Evolutionary conservation across 345 rosid genomes (phyloP).

Genomic region (Cardamine chenopodiifolia): DNA sequence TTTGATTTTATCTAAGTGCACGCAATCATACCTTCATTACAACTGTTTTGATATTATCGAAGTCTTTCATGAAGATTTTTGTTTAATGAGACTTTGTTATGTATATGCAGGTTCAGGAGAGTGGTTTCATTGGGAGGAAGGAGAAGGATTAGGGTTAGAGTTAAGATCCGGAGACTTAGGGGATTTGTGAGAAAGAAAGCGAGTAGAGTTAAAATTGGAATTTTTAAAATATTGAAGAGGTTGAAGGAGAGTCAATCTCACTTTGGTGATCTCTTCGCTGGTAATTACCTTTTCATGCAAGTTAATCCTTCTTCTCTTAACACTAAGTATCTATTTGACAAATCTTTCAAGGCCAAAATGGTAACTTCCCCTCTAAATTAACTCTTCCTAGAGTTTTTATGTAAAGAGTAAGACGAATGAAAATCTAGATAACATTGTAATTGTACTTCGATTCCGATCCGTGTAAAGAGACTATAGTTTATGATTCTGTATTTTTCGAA

Average conservation of each 20-base stretch:
- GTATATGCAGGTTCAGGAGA: constrained; percentile 46
- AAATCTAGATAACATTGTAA: neutral
- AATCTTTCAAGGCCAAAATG: constrained; percentile 34
- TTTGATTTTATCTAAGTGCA: neutral
- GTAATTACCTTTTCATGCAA: constrained; percentile 72
- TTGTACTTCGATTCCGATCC: neutral
- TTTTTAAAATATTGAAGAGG: constrained; percentile 58
- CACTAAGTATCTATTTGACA: constrained; percentile 38
- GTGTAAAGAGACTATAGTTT: neutral
- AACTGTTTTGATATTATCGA: neutral
- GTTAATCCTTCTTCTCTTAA: constrained; percentile 62
- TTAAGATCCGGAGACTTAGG: constrained; percentile 51
- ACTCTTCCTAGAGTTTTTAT: constrained; percentile 36
- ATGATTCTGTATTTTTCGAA: constrained; percentile 8
- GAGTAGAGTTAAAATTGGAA: constrained; percentile 42
- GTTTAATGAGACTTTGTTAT: neutral
- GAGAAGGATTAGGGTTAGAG: constrained; percentile 53
- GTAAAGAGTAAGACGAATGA: constrained; percentile 1
- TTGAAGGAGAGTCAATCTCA: constrained; percentile 61
- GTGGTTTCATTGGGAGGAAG: constrained; percentile 43
- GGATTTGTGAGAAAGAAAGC: constrained; percentile 47
- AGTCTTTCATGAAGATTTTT: constrained; percentile 32
- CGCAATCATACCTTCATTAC: constrained; percentile 5
- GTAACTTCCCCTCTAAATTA: constrained; percentile 25
- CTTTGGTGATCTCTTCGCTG: constrained; percentile 77